A percentile compares a stretch with the other conserved stretches of the same genome.
Conservation (phyloP, 768 basidiomycete species). For the Lactarius vividus region DNA sequence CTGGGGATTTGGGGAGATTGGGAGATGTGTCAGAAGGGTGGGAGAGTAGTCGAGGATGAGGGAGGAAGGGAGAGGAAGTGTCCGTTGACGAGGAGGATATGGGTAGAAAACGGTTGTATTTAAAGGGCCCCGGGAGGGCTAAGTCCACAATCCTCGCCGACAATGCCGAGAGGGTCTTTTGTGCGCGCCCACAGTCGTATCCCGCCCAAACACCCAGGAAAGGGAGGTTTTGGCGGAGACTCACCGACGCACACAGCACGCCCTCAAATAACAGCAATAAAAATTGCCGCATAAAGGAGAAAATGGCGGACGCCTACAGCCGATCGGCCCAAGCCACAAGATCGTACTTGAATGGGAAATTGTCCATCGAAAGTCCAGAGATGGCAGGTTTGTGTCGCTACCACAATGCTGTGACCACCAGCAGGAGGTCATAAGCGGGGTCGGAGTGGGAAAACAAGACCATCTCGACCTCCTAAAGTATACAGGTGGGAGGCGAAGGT, state of each 20-base stretch:
- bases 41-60: background rate
- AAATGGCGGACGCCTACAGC: conserved; percentile 2
- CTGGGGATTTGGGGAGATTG: background rate
- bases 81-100: background rate
- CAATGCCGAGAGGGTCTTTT: background rate
- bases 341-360: background rate
- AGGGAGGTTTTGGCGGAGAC: conserved; percentile 8
- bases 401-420: background rate
- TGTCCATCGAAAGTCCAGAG: background rate
- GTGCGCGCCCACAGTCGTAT: conserved; percentile 14
- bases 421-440: conserved; percentile 1
- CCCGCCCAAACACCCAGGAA: conserved; percentile 11
- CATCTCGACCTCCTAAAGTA: background rate
- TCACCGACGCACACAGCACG: conserved; percentile 11
- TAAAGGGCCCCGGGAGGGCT: conserved; percentile 2
- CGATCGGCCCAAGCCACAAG: conserved; percentile 10
- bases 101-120: conserved; percentile 8
- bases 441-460: conserved; percentile 8
- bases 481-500: background rate
- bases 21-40: background rate
- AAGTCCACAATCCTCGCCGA: background rate
- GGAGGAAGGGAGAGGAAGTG: background rate
- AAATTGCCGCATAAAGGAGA: background rate
- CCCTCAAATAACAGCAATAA: background rate
- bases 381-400: background rate